Evolutionary conservation across 768 basidiomycete genomes (phyloP), one percentile per base, ranked within the genome.

Genomic region (Tricholoma hemisulphureum): DNA sequence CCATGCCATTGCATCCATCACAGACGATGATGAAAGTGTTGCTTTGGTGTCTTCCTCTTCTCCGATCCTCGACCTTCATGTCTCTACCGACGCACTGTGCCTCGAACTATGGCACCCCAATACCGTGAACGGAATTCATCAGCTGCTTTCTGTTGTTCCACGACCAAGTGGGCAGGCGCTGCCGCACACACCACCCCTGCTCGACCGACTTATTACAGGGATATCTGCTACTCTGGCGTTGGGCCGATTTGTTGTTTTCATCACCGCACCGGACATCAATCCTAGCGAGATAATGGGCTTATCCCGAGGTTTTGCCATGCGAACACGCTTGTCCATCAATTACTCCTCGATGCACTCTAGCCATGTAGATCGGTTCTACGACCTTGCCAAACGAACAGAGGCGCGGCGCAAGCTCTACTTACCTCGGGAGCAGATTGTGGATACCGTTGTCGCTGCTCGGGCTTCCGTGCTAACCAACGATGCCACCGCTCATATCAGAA

Each of bases 231-330:
- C 85, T 26, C 20, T 88, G 31, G 80, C 89, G 0, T 61, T 95
- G 43, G 81, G 79, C 1, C 82, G 82, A 32, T 73, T 89, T 46
- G 83, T 86, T 24, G 65, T 90, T 9, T 85, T 91, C 56, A 67
- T 93, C 51, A 89, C 91, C 6, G 83, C 87, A n/a, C 82, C 81
- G 32, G 95, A 96, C 68, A 79, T 94, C 54, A 92, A 92, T 60
- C 91, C 91, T 0, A 72, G 78, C 0, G 88, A 88, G 54, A 80
- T 81, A 35, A 70, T 82, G 55, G 83, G 83, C 45, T 75, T 91
- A 11, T 86, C 84, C 3, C 82, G 91, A 26, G 93, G 93, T 3
- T 69, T 91, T 55, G 84, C 86, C 2, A 65, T 86, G 26, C 80
- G 81, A 21, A 83, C 81, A 0, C 75, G 83, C 2, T 41, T 85